Base-by-base conservation (phyloP, 2,329 filamentous ascomycete species). In the Macroventuria anomochaeta region DNA sequence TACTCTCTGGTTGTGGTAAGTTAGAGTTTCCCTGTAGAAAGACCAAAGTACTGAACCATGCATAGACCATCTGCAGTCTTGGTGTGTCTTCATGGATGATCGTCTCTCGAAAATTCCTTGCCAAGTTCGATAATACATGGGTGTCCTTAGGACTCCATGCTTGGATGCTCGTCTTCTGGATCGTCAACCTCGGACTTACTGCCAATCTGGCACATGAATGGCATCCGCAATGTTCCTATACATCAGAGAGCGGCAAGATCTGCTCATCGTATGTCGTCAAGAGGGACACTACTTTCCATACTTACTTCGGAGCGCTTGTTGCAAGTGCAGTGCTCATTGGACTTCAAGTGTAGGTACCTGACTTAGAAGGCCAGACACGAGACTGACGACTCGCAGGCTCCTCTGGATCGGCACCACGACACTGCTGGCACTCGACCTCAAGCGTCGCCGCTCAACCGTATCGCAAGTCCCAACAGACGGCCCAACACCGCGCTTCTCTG, bases 131-230 rank as follows among this genome's bases (percentile, higher is more conserved):
- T 69, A 85, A 85, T 68, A 81, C 81, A 69, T 84, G 81, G 78
- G 79, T 80, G 21, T 74, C 81, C 7, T 68, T 85, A 3, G 74
- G 72, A 18, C 71, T 85, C 31, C 83, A 85, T 57, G 76, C 81
- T 17, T 76, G 81, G 51, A 76, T 81, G 25, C 65, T 81, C 46
- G 54, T 85, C 49, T 80, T 85, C 67, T 86, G 82, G 83, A 70
- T 83, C 29, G 59, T 70, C 15, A 61, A 65, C 44, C 58, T 71
- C 10, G 67, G 61, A 21, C 59, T 71, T 7, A 55, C 68, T 15
- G 63, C 67, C 11, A 55, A 62, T 28, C 57, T 71, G 10, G 63
- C 66, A 3, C 38, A 46, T 3, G 33, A 65, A 31, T 71, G 67
- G 67, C 40, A 53, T 17, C 43, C 55, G 12, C 37, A 36, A 25